A percentile compares a stretch with the other conserved stretches of the same genome.
phyloP scores from a whole-genome alignment of 768 basidiomycete species.

The Mycena amicta region DNA sequence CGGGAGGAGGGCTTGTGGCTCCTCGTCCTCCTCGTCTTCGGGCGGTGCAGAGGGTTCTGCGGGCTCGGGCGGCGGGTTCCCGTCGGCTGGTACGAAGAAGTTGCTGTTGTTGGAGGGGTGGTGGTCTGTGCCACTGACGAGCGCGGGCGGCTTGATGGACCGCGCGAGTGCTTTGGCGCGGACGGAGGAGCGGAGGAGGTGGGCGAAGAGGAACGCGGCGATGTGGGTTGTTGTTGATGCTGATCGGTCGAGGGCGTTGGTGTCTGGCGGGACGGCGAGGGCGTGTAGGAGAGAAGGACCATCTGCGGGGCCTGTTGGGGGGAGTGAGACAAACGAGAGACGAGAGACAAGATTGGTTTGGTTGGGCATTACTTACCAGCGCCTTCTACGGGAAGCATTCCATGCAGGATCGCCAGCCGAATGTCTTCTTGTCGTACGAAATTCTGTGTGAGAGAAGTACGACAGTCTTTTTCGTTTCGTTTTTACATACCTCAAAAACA shows the following conservation, averaged over 20 bases:
- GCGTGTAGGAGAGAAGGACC: constrained; percentile 64
- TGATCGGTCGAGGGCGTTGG: constrained; percentile 56
- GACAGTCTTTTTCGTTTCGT: too few relatives aligned
- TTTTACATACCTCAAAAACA: constrained; percentile 91
- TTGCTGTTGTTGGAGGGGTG: constrained; percentile 34
- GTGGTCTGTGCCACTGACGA: too few relatives aligned
- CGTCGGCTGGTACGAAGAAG: constrained; percentile 85
- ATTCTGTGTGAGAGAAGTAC: constrained; percentile 64
- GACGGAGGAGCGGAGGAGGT: constrained; percentile 71
- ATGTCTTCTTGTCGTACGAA: constrained; percentile 77
- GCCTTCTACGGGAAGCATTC: constrained; percentile 69
- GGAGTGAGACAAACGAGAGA: constrained; percentile 1
- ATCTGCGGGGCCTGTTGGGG: constrained; percentile 33
- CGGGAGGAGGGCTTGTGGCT: constrained; percentile 74
- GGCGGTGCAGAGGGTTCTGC: constrained; percentile 28
- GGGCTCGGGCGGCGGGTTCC: constrained; percentile 36
- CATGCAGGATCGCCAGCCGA: constrained; percentile 65
- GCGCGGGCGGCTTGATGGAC: constrained; percentile 56
- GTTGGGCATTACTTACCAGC: constrained; percentile 25
- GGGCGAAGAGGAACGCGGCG: constrained; percentile 76
- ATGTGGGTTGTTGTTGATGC: constrained; percentile 69
- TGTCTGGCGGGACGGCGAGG: constrained; percentile 63
- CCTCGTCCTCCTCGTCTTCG: constrained; percentile 58
- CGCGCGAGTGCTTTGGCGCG: constrained; percentile 67
- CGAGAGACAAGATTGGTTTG: neutral